phyloP scores from a whole-genome alignment of 164 flowering plant species.

The Buxus sempervirens region DNA sequence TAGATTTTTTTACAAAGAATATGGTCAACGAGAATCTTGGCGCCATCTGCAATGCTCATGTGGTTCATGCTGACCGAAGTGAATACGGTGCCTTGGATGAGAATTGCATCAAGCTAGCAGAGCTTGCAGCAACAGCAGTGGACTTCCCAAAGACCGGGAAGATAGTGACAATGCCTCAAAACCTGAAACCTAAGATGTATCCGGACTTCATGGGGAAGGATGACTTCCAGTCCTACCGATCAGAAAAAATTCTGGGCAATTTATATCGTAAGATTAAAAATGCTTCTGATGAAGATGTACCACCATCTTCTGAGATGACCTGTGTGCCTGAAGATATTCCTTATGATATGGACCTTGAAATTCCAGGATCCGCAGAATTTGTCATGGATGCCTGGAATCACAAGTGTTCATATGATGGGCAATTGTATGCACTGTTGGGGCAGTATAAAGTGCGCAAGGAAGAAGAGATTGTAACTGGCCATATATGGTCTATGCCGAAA shows the following conservation, averaged over 20 bases:
- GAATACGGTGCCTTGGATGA: conserved; percentile 77
- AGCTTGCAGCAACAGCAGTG: conserved; percentile 90
- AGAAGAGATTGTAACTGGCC: conserved; percentile 91
- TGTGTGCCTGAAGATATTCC: conserved; percentile 25
- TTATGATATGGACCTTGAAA: conserved; percentile 63
- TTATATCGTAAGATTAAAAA: conserved; percentile 62
- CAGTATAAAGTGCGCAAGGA: conserved; percentile 76
- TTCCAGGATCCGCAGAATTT: conserved; percentile 52
- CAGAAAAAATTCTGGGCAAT: conserved; percentile 68
- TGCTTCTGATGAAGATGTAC: conserved; percentile 30
- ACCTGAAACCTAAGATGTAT: conserved; percentile 70
- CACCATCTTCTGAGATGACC: conserved; percentile 18
- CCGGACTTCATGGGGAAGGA: conserved; percentile 96
- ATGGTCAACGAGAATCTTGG: conserved; percentile 82
- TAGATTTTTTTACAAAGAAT: conserved; percentile 64
- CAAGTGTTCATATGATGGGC: conserved; percentile 75
- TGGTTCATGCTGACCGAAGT: conserved; percentile 90
- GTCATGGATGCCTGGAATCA: conserved; percentile 65
- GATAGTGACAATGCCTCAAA: conserved; percentile 58
- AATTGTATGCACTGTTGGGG: conserved; percentile 58
- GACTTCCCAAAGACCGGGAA: conserved; percentile 96
- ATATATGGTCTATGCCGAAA: conserved; percentile 88
- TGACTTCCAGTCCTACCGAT: conserved; percentile 59
- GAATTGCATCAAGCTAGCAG: conserved; percentile 66
- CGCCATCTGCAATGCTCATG: conserved; percentile 88